A percentile compares a stretch with the other conserved stretches of the same genome.
phyloP scores from a whole-genome alignment of 2,329 filamentous ascomycete genomes.

The Phialemoniopsis sp. region DNA sequence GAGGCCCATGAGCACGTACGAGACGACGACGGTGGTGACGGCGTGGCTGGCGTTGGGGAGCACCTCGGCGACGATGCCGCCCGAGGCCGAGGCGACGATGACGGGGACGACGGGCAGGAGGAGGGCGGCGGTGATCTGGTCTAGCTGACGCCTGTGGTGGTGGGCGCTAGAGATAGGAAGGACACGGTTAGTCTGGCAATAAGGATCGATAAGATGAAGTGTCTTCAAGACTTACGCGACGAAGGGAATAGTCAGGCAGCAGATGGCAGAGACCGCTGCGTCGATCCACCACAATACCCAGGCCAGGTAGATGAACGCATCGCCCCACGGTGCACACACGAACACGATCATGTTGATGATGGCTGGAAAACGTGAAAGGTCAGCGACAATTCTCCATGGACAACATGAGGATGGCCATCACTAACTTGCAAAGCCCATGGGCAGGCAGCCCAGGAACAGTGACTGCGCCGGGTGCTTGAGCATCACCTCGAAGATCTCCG shows the following conservation, averaged over 20 bases:
- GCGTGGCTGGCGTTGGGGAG: conserved; percentile 51
- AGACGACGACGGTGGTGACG: conserved; percentile 57
- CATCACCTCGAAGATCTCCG: conserved; percentile 57
- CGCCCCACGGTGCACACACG: conserved; percentile 56
- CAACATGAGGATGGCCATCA: background rate
- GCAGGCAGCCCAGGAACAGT: conserved; percentile 59
- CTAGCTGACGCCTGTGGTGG: conserved; percentile 20
- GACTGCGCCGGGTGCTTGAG: conserved; percentile 57
- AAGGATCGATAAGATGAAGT: background rate
- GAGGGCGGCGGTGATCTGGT: conserved; percentile 53
- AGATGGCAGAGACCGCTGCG: conserved; percentile 35
- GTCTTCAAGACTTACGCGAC: conserved; percentile 38
- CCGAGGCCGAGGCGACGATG: conserved; percentile 59
- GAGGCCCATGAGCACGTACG: conserved; percentile 66
- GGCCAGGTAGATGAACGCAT: conserved; percentile 41
- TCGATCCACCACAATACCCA: conserved; percentile 53
- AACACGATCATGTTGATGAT: conserved; percentile 57
- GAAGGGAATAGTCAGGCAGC: conserved; percentile 43
- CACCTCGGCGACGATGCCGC: conserved; percentile 58
- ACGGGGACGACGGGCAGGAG: conserved; percentile 59
- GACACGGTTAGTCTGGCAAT: too few species aligned
- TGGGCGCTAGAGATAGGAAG: conserved; percentile 7
- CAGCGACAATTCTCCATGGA: conserved; percentile 1
- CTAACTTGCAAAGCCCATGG: conserved; percentile 54
- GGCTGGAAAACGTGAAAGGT: conserved; percentile 19